phyloP scores from a whole-genome alignment of 306 rosid genomes.

The Calophaca sinica region DNA sequence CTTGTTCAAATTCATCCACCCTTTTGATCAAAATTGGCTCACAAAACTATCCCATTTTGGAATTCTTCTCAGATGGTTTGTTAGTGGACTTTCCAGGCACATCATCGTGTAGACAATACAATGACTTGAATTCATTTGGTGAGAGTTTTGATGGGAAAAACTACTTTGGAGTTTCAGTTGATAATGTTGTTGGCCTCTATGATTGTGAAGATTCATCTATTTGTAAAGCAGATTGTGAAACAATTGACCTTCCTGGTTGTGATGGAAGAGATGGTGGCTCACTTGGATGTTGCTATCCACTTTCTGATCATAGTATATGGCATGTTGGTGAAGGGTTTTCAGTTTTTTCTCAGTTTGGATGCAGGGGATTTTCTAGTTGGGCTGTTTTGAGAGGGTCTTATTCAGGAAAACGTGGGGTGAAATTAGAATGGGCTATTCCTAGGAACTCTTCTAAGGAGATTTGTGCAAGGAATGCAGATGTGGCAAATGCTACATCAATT shows the following conservation, averaged over 20 bases:
- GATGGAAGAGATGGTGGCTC: constrained; percentile 61
- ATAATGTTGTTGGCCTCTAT: constrained; percentile 81
- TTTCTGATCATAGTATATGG: constrained; percentile 85
- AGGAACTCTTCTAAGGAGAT: constrained; percentile 56
- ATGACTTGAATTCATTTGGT: constrained; percentile 75
- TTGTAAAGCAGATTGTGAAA: constrained; percentile 83
- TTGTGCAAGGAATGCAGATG: constrained; percentile 68
- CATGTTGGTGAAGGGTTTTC: constrained; percentile 71
- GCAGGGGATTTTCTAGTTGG: constrained; percentile 97
- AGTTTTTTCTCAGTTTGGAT: constrained; percentile 75
- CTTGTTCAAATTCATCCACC: constrained; percentile 71
- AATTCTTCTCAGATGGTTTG: constrained; percentile 76
- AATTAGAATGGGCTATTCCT: constrained; percentile 91
- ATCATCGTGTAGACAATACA: constrained; percentile 78
- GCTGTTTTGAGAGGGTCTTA: constrained; percentile 64
- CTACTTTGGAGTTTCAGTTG: constrained; percentile 71
- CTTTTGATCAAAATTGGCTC: constrained; percentile 66
- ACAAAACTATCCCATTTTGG: constrained; percentile 61
- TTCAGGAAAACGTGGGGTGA: constrained; percentile 80
- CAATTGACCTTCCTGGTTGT: constrained; percentile 69
- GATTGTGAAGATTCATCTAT: constrained; percentile 95
- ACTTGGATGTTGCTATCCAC: constrained; percentile 91
- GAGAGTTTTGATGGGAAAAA: constrained; percentile 49
- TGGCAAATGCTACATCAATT: constrained; percentile 70
- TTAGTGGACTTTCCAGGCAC: constrained; percentile 74